Conservation (phyloP, 2,329 filamentous ascomycete genomes). For the Aschersonia sp. region DNA sequence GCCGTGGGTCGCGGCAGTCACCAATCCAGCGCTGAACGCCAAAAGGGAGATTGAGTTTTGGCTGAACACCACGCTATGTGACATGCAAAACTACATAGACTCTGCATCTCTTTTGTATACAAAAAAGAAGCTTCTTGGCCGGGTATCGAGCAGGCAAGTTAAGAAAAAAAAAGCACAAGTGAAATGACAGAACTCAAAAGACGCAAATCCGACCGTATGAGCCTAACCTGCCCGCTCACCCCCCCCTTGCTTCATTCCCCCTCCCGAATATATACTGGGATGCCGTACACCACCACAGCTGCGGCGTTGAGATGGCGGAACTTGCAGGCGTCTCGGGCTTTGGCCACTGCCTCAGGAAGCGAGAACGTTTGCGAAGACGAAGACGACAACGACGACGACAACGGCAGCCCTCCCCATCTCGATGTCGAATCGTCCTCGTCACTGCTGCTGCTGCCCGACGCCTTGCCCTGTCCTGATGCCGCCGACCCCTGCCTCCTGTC, state of each 20-base stretch:
- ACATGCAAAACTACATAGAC: neutral
- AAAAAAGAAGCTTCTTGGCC: neutral
- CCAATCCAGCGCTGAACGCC: no score
- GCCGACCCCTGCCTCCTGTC: neutral
- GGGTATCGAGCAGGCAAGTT: neutral
- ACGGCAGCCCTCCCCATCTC: neutral
- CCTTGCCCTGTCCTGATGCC: constrained; percentile 2
- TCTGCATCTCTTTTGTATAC: neutral
- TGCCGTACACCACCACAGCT: constrained; percentile 85
- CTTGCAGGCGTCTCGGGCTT: constrained; percentile 64
- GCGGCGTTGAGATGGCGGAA: constrained; percentile 88
- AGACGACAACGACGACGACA: neutral
- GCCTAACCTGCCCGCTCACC: no score
- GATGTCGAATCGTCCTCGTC: neutral
- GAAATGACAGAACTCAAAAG: neutral
- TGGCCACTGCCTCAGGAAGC: constrained; percentile 69
- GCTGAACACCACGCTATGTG: neutral
- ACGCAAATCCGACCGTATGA: no score
- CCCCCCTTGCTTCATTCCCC: neutral
- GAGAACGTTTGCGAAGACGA: constrained; percentile 18
- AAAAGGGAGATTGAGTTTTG: neutral
- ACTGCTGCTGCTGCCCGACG: neutral
- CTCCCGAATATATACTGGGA: constrained; percentile 66
- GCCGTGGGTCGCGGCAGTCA: no score
- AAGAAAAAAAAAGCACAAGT: neutral